These are phyloP conservation scores for Saccharomyces hybrid DNA, from an alignment of 1,139 yeast species.

Conservation along the genomic window DNA sequence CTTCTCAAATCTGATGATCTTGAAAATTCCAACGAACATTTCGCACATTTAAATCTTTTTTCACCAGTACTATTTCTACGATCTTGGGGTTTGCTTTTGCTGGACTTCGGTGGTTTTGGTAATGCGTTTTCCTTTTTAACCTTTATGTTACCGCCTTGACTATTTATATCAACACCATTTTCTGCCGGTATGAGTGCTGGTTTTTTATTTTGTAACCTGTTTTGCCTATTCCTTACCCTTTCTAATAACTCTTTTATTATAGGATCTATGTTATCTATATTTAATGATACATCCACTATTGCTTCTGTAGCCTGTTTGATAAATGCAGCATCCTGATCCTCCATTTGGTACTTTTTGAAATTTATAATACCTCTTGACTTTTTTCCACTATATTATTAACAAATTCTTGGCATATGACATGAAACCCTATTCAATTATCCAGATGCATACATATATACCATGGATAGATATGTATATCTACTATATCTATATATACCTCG, in stretches of 20 bases:
- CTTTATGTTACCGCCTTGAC: neutral
- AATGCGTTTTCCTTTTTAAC: conserved; percentile 5
- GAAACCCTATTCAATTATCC: neutral
- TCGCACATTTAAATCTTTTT: conserved; percentile 20
- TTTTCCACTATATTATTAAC: neutral
- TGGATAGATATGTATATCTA: neutral
- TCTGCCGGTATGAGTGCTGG: neutral
- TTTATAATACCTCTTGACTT: neutral
- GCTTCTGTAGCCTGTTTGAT: conserved; percentile 27
- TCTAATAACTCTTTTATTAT: conserved; percentile 21
- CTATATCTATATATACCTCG: neutral
- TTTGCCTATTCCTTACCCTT: conserved; percentile 15
- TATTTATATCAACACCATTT: neutral
- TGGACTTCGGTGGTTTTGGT: neutral
- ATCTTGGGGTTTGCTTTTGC: neutral
- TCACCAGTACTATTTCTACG: conserved; percentile 4
- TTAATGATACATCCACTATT: conserved; percentile 19
- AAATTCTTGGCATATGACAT: neutral
- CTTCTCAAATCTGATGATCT: conserved; percentile 29
- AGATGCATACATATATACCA: neutral
- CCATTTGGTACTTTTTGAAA: conserved; percentile 1
- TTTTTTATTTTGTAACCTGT: neutral
- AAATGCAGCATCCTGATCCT: conserved; percentile 22
- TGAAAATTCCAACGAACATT: conserved; percentile 25
- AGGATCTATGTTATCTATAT: conserved; percentile 22